Evolutionary conservation across 1,284 basidiomycete genomes (phyloP), one percentile per base, ranked within the genome.

Genomic region (Psilocybe mexicana): DNA sequence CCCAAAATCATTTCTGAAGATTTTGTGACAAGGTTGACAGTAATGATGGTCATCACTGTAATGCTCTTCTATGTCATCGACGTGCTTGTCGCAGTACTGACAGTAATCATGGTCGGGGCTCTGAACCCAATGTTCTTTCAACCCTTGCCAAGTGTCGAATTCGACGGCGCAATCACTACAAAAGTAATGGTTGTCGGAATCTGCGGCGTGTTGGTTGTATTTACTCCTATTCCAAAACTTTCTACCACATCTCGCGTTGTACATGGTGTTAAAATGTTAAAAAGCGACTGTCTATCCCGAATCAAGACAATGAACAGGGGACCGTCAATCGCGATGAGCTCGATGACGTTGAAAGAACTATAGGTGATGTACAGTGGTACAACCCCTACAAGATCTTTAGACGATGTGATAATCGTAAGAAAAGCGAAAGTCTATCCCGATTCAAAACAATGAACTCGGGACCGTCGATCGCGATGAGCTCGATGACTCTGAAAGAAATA

Each of bases 51-150:
- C 50, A 0, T 66, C 12, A 0, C 67, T 2, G 58, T 72, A 73
- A 61, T 82, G 81, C 0, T 67, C 66, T 0, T 64, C 48, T 0
- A 66, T 26, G 54, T 66, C 55, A 4, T 61, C 38, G 43, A 77
- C 78, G 49, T 79, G 71, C 5, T 55, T 53, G 42, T 76, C 51
- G 65, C 84, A 86, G 12, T 66, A 44, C 57, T 75, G 73, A 67
- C 82, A 84, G 53, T 76, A 84, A 24, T 62, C 23, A 60, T 81
- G 79, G 1, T 23, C 26, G 5, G 66, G 65, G 54, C 75, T 77
- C 51, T 77, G 73, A 1, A 75, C 70, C 49, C 62, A 78, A 63
- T 81, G 79, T 47, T 78, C 67, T 44, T 72, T 72, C 52, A 76
- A 64, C 1, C 60, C 70, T 3, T 10, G 12, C 59, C 61, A 65